Percentiles rank a stretch among this genome's conserved stretches.
These are phyloP conservation scores for Xylariales sp. DNA, from an alignment of 2,329 filamentous ascomycete species.

Conservation along the genomic window DNA sequence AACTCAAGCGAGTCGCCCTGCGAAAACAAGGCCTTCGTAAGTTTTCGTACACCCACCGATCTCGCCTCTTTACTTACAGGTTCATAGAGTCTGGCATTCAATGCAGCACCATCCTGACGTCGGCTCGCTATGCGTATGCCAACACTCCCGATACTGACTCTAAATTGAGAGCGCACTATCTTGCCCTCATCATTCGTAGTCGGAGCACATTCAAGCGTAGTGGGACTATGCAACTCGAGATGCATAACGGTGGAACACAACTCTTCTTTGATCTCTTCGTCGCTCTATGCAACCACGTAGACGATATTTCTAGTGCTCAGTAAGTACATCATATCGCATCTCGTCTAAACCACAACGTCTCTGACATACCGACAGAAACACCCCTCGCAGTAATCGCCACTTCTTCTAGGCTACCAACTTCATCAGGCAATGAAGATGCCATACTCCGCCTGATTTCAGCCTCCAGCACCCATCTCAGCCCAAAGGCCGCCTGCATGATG, in stretches of 20 bases:
- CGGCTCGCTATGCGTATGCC: constrained; percentile 83
- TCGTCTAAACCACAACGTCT: no score
- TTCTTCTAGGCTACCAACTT: constrained; percentile 20
- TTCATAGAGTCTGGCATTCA: constrained; percentile 67
- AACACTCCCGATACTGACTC: constrained; percentile 87
- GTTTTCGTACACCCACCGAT: no score
- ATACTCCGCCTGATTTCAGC: no score
- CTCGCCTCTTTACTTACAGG: no score
- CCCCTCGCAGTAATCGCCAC: constrained; percentile 42
- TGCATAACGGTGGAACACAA: constrained; percentile 77
- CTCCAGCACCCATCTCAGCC: no score
- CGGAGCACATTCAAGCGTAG: constrained; percentile 87
- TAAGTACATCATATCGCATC: no score
- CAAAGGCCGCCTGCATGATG: no score
- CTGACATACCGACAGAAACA: no score
- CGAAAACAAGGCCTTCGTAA: constrained; percentile 82
- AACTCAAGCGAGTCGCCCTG: constrained; percentile 78
- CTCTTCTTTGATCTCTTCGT: constrained; percentile 94
- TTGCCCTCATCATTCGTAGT: constrained; percentile 86
- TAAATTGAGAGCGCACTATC: constrained; percentile 85
- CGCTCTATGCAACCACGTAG: constrained; percentile 86
- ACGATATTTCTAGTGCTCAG: constrained; percentile 56
- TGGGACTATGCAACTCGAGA: constrained; percentile 92
- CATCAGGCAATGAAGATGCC: constrained; percentile 2
- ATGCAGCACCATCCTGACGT: constrained; percentile 78